A percentile compares a stretch with the other conserved stretches of the same genome.
Conservation (phyloP, 2,329 filamentous ascomycete genomes). For the Phoma sp. region DNA sequence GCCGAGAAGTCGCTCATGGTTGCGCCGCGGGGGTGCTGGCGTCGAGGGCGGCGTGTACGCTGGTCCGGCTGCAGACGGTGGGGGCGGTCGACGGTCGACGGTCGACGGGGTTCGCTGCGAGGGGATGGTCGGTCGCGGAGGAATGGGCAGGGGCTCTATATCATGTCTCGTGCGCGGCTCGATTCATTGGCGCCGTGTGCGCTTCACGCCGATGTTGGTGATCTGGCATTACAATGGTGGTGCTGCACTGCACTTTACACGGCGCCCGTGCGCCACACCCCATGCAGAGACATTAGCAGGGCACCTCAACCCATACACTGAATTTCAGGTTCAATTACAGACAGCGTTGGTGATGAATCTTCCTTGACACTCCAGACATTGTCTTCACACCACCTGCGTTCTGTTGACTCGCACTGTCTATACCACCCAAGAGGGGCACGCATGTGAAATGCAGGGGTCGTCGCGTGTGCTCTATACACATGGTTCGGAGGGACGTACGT, state of each 20-base stretch:
- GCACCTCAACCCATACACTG: too few species aligned
- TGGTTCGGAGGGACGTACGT: background rate
- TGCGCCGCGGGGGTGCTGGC: slow-evolving; percentile 33
- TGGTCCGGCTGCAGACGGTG: background rate
- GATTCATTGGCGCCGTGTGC: slow-evolving; percentile 14
- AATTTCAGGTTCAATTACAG: too few species aligned
- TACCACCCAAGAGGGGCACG: slow-evolving; percentile 8
- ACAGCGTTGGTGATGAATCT: too few species aligned
- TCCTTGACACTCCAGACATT: too few species aligned
- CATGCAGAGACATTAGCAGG: background rate
- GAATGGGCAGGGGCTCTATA: slow-evolving; percentile 25
- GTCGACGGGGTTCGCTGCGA: slow-evolving; percentile 23
- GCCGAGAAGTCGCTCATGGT: slow-evolving; percentile 47
- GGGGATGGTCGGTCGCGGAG: slow-evolving; percentile 17
- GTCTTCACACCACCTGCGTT: too few species aligned
- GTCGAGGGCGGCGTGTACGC: slow-evolving; percentile 8
- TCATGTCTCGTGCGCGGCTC: slow-evolving; percentile 26
- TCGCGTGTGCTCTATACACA: slow-evolving; percentile 2
- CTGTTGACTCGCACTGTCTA: background rate
- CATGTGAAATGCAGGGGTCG: slow-evolving; percentile 23
- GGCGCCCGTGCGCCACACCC: slow-evolving; percentile 6
- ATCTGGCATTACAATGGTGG: slow-evolving; percentile 38
- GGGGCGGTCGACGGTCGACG: slow-evolving; percentile 2
- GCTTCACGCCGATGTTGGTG: slow-evolving; percentile 33
- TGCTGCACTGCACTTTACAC: slow-evolving; percentile 30